A percentile compares a stretch with the other conserved stretches of the same genome.
Conservation (phyloP, 306 rosid genomes). For the Gynostemma pentaphyllum region DNA sequence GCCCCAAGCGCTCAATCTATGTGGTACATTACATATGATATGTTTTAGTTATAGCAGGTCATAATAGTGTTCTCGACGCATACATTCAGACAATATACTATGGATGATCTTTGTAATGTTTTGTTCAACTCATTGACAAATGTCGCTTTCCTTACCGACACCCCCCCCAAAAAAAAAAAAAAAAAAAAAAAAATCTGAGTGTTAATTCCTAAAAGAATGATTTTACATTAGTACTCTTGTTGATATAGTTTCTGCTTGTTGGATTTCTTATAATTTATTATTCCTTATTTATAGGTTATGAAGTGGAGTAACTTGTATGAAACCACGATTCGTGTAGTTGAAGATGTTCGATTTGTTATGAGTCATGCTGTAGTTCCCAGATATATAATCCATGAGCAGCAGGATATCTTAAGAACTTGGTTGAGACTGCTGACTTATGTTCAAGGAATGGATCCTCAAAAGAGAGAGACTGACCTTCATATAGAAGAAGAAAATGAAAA, state of each 20-base stretch:
- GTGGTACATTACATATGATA: background rate
- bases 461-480: constrained; percentile 74
- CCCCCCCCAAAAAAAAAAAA: no score
- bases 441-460: constrained; percentile 92
- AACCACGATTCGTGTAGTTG: constrained; percentile 67
- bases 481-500: constrained; percentile 81
- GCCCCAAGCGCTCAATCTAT: background rate
- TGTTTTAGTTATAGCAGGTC: background rate
- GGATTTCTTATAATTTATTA: background rate
- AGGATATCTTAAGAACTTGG: constrained; percentile 76
- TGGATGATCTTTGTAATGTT: background rate
- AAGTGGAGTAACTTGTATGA: constrained; percentile 56
- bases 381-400: constrained; percentile 62
- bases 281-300: constrained; percentile 38
- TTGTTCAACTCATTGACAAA: background rate
- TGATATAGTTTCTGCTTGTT: background rate
- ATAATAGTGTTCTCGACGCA: background rate
- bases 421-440: constrained; percentile 68
- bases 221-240: background rate
- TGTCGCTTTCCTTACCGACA: no score
- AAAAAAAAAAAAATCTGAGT: no score
- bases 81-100: background rate
- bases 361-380: constrained; percentile 66
- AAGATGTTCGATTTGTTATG: constrained; percentile 94
- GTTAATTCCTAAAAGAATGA: no score